Evolutionary conservation across 2,329 filamentous ascomycete species (phyloP).

Genomic region (Ilyonectria robusta): DNA sequence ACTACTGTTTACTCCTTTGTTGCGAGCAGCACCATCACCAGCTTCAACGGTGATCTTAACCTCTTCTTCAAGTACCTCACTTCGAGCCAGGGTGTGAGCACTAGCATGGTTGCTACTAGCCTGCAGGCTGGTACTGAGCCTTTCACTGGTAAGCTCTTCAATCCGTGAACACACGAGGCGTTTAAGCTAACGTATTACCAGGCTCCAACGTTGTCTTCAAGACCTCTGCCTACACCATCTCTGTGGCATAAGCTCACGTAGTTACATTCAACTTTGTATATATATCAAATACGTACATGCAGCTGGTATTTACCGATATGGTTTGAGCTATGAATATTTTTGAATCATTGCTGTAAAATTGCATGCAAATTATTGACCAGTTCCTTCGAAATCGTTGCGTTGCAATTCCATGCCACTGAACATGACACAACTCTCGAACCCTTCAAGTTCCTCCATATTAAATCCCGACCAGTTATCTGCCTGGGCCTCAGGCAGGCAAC

Average conservation of each 20-base stretch:
- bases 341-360: too few relatives aligned
- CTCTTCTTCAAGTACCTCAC: constrained; percentile 70
- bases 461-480: background rate
- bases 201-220: constrained; percentile 27
- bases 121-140: constrained; percentile 64
- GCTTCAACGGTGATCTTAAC: constrained; percentile 69
- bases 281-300: constrained; percentile 12
- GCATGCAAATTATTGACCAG: too few relatives aligned
- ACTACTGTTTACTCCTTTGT: constrained; percentile 72
- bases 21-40: constrained; percentile 57
- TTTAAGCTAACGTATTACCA: background rate
- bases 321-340: too few relatives aligned
- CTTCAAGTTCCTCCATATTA: background rate
- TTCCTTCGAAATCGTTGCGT: too few relatives aligned
- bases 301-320: background rate
- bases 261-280: background rate
- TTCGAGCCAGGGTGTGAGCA: constrained; percentile 55
- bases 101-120: constrained; percentile 31
- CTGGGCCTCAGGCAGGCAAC: background rate
- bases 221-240: constrained; percentile 26
- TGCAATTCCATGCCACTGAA: background rate
- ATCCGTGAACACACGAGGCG: fast-evolving
- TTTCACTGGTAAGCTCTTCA: constrained; percentile 58
- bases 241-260: constrained; percentile 13
- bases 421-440: background rate